These are phyloP conservation scores for Lichina pygmaea DNA, from an alignment of 495 filamentous ascomycete species.

Conservation along the genomic window DNA sequence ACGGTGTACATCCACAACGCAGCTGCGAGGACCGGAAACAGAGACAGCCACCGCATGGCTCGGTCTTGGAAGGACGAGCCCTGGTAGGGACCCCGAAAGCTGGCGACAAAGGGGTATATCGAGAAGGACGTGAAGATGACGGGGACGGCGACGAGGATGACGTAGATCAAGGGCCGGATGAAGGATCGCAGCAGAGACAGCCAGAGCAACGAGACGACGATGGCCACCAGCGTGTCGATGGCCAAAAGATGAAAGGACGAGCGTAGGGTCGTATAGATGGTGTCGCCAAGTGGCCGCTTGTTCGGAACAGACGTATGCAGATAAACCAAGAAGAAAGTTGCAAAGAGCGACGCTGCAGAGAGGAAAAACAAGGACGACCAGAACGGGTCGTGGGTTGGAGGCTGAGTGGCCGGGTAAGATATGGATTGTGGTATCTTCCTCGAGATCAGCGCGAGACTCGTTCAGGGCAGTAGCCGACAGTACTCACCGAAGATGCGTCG, in stretches of 20 bases:
- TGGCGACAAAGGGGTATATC: constrained; percentile 72
- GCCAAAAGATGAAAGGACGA: constrained; percentile 72
- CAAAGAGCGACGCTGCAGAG: constrained; percentile 51
- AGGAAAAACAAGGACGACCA: constrained; percentile 85
- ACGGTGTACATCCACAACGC: constrained; percentile 61
- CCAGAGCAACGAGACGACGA: constrained; percentile 74
- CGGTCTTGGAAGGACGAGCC: constrained; percentile 56
- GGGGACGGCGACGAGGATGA: constrained; percentile 62
- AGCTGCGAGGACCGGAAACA: constrained; percentile 46
- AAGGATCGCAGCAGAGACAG: constrained; percentile 67
- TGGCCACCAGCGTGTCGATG: constrained; percentile 68
- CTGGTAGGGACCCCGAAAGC: constrained; percentile 46
- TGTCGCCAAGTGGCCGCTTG: constrained; percentile 48
- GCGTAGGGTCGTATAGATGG: constrained; percentile 73
- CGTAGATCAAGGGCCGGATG: constrained; percentile 49
- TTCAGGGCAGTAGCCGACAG: neutral
- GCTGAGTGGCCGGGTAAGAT: constrained; percentile 17
- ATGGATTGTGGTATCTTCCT: constrained; percentile 22
- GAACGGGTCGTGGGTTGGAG: constrained; percentile 54
- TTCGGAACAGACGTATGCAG: constrained; percentile 54
- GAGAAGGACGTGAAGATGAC: constrained; percentile 66
- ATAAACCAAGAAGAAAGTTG: constrained; percentile 66
- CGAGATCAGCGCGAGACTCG: neutral
- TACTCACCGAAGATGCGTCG: constrained; percentile 8
- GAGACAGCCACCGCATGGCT: constrained; percentile 67